These are phyloP conservation scores for Xanthoconium purpureum DNA, from an alignment of 768 basidiomycete species.

Conservation along the genomic window DNA sequence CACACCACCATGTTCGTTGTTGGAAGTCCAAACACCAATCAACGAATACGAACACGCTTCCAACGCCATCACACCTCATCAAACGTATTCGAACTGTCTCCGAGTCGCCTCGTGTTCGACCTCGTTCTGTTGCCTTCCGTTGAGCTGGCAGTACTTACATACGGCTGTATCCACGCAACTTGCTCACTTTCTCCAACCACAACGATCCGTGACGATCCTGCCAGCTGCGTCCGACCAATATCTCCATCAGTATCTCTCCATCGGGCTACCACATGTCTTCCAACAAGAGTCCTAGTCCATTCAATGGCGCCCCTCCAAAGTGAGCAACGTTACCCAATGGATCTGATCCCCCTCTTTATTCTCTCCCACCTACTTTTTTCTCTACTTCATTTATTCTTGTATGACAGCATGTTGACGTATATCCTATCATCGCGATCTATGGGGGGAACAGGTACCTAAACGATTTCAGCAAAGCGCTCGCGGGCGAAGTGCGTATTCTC, in stretches of 20 bases:
- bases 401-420: conserved; percentile 6
- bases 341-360: neutral
- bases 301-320: conserved; percentile 34
- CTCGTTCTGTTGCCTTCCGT: conserved; percentile 14
- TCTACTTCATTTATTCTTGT: neutral
- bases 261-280: conserved; percentile 30
- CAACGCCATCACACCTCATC: neutral
- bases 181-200: neutral
- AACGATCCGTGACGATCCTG: neutral
- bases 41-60: neutral
- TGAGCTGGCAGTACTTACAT: neutral
- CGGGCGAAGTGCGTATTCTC: conserved; percentile 58
- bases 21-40: too few species aligned
- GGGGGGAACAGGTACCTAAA: conserved; percentile 44
- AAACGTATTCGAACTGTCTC: conserved; percentile 1
- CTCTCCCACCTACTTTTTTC: neutral
- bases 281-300: conserved; percentile 31
- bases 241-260: neutral
- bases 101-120: conserved; percentile 21
- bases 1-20: neutral
- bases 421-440: neutral
- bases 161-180: conserved; percentile 5
- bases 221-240: neutral
- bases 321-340: conserved; percentile 17
- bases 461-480: conserved; percentile 62